Base-by-base conservation (phyloP, 495 filamentous ascomycete species). In the Aspergillus bertholletiae region DNA sequence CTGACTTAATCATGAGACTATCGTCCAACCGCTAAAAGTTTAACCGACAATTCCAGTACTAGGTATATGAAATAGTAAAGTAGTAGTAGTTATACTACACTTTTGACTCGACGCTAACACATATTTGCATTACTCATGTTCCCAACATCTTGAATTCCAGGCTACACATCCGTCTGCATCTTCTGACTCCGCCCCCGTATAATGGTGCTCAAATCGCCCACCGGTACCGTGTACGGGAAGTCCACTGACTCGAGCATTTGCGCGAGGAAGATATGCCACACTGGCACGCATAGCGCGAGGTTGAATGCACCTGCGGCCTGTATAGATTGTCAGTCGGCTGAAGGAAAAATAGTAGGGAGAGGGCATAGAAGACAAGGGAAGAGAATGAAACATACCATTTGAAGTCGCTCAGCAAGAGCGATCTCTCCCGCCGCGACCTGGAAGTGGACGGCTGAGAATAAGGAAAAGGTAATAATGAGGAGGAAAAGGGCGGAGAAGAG, bases 401-500 rank as follows among this genome's bases (percentile, higher is more conserved):
- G 67, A 0, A 80, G 51, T n/a, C 53, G 63, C 5, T 48, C 55
- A 0, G 75, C 76, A 0, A 69, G 35, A 0, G 46, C 66, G 1
- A 56, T 45, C 49, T 80, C 77, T 5, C 71, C 80, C 32, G 70
- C 53, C 4, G 74, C 77, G 9, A 61, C 54, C 17, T 82, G 68
- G 68, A 79, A 89, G 67, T 80, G 83, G 0, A 76, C 73, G 17
- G 71, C 85, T 1, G 85, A 75, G 12, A 85, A 73, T 30, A 81
- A 71, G 32, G 68, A 57, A 60, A 89, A 89, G 3, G 77, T 78
- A 22, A 82, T 58, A 21, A 85, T 70, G 17, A 89, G 78, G 0
- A 81, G 73, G 46, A 85, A 66, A 59, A 90, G 85, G 63, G 88
- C 85, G 53, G 80, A 44, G 61, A 89, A 80, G 62, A 89, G 83